A percentile compares a stretch with the other conserved stretches of the same genome.
phyloP scores from a whole-genome alignment of 2,329 filamentous ascomycete species.

The Paraphoma chrysanthemicola region DNA sequence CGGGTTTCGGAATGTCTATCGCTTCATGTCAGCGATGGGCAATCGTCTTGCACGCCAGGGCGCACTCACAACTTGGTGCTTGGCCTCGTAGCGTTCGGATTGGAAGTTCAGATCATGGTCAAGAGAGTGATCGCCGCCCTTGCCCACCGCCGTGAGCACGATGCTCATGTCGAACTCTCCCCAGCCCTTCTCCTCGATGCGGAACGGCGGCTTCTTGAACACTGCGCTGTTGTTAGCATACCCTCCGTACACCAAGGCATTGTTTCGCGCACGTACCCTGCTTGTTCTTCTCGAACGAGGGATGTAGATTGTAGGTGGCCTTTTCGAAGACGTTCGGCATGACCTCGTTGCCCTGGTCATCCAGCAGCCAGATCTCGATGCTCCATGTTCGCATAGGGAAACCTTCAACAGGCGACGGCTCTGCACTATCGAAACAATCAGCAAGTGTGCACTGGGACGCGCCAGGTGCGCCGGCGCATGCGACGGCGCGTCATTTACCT shows the following conservation, averaged over 20 bases:
- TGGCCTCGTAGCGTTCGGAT: conserved; percentile 79
- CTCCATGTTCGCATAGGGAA: conserved; percentile 95
- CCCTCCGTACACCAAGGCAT: not conserved
- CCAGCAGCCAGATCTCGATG: conserved; percentile 82
- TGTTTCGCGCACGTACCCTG: conserved; percentile 67
- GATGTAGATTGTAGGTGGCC: conserved; percentile 90
- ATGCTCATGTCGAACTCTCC: conserved; percentile 97
- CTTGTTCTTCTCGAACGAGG: conserved; percentile 84
- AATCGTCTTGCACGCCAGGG: not conserved
- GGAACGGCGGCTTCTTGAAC: conserved; percentile 85
- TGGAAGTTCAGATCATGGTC: conserved; percentile 93
- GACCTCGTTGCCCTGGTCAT: conserved; percentile 84
- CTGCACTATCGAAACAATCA: conserved; percentile 62
- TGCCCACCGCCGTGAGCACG: conserved; percentile 81
- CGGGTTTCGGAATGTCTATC: conserved; percentile 85
- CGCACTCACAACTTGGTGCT: conserved; percentile 73
- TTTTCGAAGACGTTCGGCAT: conserved; percentile 88
- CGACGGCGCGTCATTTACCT: conserved; percentile 52
- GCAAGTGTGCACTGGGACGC: conserved; percentile 3
- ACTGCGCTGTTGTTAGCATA: conserved; percentile 36
- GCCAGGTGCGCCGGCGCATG: conserved; percentile 14
- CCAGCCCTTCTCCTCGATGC: conserved; percentile 93
- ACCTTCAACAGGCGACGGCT: conserved; percentile 80
- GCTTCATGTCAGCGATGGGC: conserved; percentile 7
- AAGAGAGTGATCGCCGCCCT: conserved; percentile 80